Conservation (phyloP, 805 yeast species). For the Candida silvicultrix region DNA sequence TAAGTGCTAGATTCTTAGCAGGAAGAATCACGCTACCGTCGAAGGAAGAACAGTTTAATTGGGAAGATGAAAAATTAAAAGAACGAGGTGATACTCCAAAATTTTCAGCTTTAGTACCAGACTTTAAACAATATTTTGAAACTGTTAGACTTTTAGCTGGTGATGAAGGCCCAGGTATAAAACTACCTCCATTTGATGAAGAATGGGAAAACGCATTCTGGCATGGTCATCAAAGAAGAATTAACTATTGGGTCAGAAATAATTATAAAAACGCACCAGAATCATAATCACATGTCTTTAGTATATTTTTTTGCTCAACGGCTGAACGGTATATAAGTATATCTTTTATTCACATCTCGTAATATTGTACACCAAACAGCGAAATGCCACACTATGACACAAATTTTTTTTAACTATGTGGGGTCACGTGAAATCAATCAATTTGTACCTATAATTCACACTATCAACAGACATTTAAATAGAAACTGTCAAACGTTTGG, state of each 20-base stretch:
- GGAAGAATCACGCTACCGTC: constrained; percentile 32
- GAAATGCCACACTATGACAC: no score
- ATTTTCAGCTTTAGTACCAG: constrained; percentile 3
- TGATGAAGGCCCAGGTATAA: constrained; percentile 1
- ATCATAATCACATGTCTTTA: neutral
- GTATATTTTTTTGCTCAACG: no score
- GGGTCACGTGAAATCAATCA: no score
- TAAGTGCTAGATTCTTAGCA: constrained; percentile 49
- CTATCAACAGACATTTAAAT: no score
- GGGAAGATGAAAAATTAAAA: constrained; percentile 25
- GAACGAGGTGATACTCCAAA: constrained; percentile 12
- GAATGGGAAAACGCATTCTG: constrained; percentile 6
- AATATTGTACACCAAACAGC: no score
- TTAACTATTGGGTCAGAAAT: constrained; percentile 5
- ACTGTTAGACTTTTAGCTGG: constrained; percentile 1
- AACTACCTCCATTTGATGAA: constrained; percentile 4
- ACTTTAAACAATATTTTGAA: constrained; percentile 5
- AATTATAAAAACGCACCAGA: neutral
- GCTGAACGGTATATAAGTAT: no score
- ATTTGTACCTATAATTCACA: no score
- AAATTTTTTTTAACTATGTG: no score
- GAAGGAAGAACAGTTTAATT: constrained; percentile 29
- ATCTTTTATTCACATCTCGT: no score
- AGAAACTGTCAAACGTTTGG: no score
- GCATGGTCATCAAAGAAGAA: constrained; percentile 6